Conservation (phyloP, 768 basidiomycete species). For the Antrodiella citrinella region DNA sequence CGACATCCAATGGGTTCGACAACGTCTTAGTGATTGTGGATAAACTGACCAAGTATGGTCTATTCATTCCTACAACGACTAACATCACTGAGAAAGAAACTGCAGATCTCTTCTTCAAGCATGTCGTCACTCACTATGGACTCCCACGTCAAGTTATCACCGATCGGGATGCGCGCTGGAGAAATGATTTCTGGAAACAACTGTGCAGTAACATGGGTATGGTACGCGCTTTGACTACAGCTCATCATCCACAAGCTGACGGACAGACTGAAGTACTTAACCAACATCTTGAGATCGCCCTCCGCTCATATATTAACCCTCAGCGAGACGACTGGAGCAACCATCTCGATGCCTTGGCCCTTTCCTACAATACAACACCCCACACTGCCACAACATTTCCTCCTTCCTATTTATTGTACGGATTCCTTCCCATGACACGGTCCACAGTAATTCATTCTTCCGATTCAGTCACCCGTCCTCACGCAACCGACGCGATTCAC, state of each 20-base stretch:
- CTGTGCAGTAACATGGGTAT: slow-evolving; percentile 1
- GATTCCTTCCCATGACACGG: too few species aligned
- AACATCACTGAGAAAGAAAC: neutral
- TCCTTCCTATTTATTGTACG: too few species aligned
- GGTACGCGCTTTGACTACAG: slow-evolving; percentile 1
- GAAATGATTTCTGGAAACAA: slow-evolving; percentile 5
- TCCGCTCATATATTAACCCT: neutral
- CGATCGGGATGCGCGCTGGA: slow-evolving; percentile 2
- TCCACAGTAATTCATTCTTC: too few species aligned
- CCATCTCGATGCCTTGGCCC: neutral
- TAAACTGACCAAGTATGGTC: slow-evolving; percentile 8
- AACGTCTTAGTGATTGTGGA: slow-evolving; percentile 3
- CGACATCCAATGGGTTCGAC: neutral
- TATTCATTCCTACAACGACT: slow-evolving; percentile 4
- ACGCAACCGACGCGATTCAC: too few species aligned
- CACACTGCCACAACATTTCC: neutral
- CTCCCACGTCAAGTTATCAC: slow-evolving; percentile 5
- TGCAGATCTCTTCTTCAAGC: slow-evolving; percentile 3
- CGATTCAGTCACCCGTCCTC: too few species aligned
- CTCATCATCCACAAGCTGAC: slow-evolving; percentile 19
- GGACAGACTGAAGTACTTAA: slow-evolving; percentile 23
- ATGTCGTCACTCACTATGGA: slow-evolving; percentile 5
- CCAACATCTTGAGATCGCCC: neutral
- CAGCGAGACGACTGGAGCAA: neutral
- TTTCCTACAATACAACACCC: neutral